phyloP scores from a whole-genome alignment of 2,329 filamentous ascomycete species.

The Aspergillus pseudoterreus region DNA sequence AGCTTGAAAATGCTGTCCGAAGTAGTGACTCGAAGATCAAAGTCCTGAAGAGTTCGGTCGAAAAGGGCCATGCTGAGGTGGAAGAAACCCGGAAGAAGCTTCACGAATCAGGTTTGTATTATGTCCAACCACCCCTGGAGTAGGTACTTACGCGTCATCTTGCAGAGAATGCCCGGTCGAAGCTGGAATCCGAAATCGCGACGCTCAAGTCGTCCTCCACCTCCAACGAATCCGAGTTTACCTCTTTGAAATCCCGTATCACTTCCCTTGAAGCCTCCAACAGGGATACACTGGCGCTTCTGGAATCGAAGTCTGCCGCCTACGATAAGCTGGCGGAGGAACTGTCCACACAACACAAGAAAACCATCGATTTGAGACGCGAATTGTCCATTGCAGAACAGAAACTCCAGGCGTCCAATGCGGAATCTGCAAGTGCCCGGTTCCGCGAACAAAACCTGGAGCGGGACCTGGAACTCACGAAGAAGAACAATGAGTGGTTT shows the following conservation, averaged over 20 bases:
- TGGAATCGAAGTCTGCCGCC: conserved; percentile 83
- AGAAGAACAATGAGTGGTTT: conserved; percentile 89
- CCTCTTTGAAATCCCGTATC: conserved; percentile 76
- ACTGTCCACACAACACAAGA: conserved; percentile 82
- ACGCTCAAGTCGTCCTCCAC: conserved; percentile 70
- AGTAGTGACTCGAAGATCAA: conserved; percentile 79
- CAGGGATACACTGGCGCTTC: conserved; percentile 79
- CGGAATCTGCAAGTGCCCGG: conserved; percentile 73
- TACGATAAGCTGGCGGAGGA: conserved; percentile 85
- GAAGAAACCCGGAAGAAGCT: conserved; percentile 78
- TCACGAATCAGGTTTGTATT: conserved; percentile 68
- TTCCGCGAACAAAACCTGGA: conserved; percentile 87
- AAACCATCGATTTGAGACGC: conserved; percentile 76
- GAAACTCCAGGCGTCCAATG: conserved; percentile 75
- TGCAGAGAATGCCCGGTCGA: conserved; percentile 69
- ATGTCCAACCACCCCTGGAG: neutral
- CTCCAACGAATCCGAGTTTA: conserved; percentile 62
- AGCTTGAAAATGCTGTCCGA: conserved; percentile 85
- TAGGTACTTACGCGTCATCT: conserved; percentile 17
- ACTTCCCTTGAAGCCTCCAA: conserved; percentile 85
- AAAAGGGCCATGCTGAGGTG: conserved; percentile 79
- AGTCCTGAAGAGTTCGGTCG: conserved; percentile 73
- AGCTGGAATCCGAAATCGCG: conserved; percentile 78
- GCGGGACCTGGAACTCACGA: conserved; percentile 84
- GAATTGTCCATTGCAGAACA: conserved; percentile 81